Base-by-base conservation (phyloP, 495 filamentous ascomycete species). In the Penicillium antarcticum region DNA sequence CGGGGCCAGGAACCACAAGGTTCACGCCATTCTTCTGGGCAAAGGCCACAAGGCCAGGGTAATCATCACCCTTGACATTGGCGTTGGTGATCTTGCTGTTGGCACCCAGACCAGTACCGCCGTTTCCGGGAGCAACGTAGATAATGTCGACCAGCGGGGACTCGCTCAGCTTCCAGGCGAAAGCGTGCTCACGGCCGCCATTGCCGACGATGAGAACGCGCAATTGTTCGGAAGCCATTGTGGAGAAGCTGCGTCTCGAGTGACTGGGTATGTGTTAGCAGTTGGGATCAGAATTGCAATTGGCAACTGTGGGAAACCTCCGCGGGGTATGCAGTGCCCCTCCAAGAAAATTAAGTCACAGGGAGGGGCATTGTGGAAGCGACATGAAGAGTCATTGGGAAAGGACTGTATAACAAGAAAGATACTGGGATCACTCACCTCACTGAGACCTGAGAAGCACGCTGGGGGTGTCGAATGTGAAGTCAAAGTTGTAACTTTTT, bases 151-250 rank as follows among this genome's bases (percentile, higher is more conserved):
- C 77, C 35, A 78, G 72, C 39, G 81, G 73, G 14, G 91, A 96
- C 65, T 95, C 87, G 58, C 83, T 82, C 26, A 97, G 76, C 70
- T 95, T 97, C 92, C 92, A 97, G 34, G 92, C 91, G 35, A 96
- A 78, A 32, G 94, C 90, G 75, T 97, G 90, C 71, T 98, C 94
- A 60, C 94, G 81, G 43, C 94, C 94, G 47, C 94, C 94, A 69
- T 88, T 92, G 63, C 94, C 94, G 52, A 98, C 80, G 39, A 98
- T 81, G 55, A 98, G 85, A 49, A 97, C 80, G 51, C 74, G 72
- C 57, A 79, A 66, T 60, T 67, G 67, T 64, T 77, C 74, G 61
- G 68, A 67, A 46, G 68, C 62, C 73, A 76, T 76, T 48, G 49
- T 71, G 51, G 47, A 29, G 26, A 32, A 50, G 61, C 55, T 57